Evolutionary conservation across 306 rosid genomes (phyloP).

Genomic region (Sechiopsis laciniata): DNA sequence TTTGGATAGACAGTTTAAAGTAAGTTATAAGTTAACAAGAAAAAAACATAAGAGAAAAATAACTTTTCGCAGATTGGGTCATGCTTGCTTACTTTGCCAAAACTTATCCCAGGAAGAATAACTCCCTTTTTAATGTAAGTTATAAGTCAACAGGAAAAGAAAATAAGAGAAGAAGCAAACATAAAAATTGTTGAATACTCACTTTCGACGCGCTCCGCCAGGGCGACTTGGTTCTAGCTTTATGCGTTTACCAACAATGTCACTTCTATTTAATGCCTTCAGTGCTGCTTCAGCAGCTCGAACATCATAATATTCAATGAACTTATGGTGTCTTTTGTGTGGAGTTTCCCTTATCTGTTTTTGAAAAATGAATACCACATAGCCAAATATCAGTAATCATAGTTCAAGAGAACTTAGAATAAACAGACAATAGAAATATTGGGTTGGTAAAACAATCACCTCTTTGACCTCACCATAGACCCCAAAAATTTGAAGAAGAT

Average conservation of each 20-base stretch:
- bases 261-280: slow-evolving; percentile 76
- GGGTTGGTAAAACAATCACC: slow-evolving; percentile 34
- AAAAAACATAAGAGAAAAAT: no score
- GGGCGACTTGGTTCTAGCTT: slow-evolving; percentile 98
- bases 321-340: slow-evolving; percentile 89
- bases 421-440: not conserved
- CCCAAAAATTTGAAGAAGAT: slow-evolving; percentile 84
- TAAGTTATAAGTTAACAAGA: no score
- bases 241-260: slow-evolving; percentile 90
- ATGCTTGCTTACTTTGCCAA: not conserved
- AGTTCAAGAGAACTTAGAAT: not conserved
- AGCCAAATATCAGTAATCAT: not conserved
- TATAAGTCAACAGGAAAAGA: not conserved
- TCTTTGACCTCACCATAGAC: slow-evolving; percentile 92
- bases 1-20: not conserved
- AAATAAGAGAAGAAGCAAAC: not conserved
- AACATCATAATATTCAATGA: slow-evolving; percentile 85
- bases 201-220: slow-evolving; percentile 96
- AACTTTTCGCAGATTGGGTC: no score
- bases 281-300: slow-evolving; percentile 90
- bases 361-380: slow-evolving; percentile 12
- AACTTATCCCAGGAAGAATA: slow-evolving; percentile 3
- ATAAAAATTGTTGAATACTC: slow-evolving; percentile 24
- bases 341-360: slow-evolving; percentile 96
- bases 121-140: not conserved